phyloP scores from a whole-genome alignment of 768 basidiomycete genomes.

The Coprinopsis marcescibilis region DNA sequence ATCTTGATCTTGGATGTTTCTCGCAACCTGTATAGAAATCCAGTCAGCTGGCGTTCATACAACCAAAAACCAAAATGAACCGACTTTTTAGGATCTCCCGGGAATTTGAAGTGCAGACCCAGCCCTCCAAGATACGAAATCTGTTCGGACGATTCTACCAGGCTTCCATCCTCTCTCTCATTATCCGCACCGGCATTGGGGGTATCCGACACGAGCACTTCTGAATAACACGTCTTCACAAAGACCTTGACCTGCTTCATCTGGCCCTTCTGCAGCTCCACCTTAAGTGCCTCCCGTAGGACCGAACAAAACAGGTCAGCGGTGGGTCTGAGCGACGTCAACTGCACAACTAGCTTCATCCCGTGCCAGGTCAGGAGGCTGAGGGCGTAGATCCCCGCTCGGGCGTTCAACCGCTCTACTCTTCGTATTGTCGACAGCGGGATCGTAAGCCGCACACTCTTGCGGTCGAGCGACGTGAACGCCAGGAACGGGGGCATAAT shows the following conservation, averaged over 20 bases:
- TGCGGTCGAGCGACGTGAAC: slow-evolving; percentile 86
- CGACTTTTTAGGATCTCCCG: slow-evolving; percentile 89
- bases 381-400: slow-evolving; percentile 94
- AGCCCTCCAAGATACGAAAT: slow-evolving; percentile 70
- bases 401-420: slow-evolving; percentile 89
- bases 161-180: slow-evolving; percentile 64
- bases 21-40: slow-evolving; percentile 48
- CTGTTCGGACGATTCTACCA: slow-evolving; percentile 45
- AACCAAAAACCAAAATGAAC: slow-evolving; percentile 16
- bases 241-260: slow-evolving; percentile 94
- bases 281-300: slow-evolving; percentile 83
- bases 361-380: slow-evolving; percentile 93
- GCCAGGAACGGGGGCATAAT: slow-evolving; percentile 86
- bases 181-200: slow-evolving; percentile 54
- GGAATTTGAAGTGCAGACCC: slow-evolving; percentile 81
- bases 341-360: slow-evolving; percentile 89
- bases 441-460: slow-evolving; percentile 86
- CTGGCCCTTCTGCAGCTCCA: slow-evolving; percentile 80
- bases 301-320: slow-evolving; percentile 90
- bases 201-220: slow-evolving; percentile 64
- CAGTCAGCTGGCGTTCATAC: neutral
- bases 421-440: slow-evolving; percentile 89
- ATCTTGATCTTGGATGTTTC: slow-evolving; percentile 94
- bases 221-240: slow-evolving; percentile 90
- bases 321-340: slow-evolving; percentile 88